phyloP scores from a whole-genome alignment of 768 basidiomycete genomes.

The Boletus sensibilis region DNA sequence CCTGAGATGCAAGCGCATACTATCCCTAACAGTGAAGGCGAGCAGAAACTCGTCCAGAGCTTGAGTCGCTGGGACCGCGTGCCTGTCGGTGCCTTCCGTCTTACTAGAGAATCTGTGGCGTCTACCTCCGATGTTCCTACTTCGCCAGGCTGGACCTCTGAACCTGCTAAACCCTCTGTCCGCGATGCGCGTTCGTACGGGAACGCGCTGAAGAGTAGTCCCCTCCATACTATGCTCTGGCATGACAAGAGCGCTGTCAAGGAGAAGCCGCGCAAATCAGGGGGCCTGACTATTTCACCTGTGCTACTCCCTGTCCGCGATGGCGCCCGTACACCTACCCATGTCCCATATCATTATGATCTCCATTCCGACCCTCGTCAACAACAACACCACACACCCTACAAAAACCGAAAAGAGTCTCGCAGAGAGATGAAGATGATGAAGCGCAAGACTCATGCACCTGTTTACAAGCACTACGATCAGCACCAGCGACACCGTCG shows the following conservation, averaged over 20 bases:
- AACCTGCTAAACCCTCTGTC: constrained; percentile 20
- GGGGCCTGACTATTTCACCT: constrained; percentile 47
- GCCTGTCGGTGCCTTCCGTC: constrained; percentile 70
- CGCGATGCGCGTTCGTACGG: constrained; percentile 26
- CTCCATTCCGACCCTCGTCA: constrained; percentile 39
- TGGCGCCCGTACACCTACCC: constrained; percentile 57
- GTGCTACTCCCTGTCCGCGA: constrained; percentile 51
- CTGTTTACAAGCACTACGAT: constrained; percentile 38
- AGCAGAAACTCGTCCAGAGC: constrained; percentile 44
- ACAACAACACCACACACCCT: constrained; percentile 32
- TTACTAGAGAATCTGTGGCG: constrained; percentile 43
- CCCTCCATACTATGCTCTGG: constrained; percentile 59
- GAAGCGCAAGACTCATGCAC: constrained; percentile 56
- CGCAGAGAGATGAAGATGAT: constrained; percentile 65
- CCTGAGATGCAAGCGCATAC: constrained; percentile 35
- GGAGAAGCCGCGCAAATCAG: constrained; percentile 27
- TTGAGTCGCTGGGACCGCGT: constrained; percentile 73
- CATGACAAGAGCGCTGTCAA: constrained; percentile 27
- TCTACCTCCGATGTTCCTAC: constrained; percentile 29
- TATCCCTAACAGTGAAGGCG: constrained; percentile 36
- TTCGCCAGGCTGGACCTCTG: constrained; percentile 31
- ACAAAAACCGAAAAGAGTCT: constrained; percentile 62
- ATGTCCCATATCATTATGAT: constrained; percentile 32
- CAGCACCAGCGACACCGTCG: constrained; percentile 49
- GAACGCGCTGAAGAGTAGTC: constrained; percentile 54